Percentiles rank a stretch among this genome's conserved stretches.
Evolutionary conservation across 768 basidiomycete species (phyloP).

Genomic region (Boletus patriciae): DNA sequence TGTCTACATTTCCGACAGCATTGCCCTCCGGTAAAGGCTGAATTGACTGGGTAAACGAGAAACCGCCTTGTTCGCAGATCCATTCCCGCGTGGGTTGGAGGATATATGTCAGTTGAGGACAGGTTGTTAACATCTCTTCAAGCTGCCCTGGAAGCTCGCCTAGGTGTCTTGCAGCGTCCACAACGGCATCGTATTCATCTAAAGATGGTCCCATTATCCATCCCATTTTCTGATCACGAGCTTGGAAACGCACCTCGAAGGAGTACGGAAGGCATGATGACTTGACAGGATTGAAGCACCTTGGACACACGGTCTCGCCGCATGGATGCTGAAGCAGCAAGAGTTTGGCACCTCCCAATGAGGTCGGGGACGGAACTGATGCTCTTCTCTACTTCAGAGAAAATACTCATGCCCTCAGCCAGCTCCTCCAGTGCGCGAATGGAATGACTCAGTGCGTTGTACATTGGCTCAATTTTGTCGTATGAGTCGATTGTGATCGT

Average conservation of each 20-base stretch:
- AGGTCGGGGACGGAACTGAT: slow-evolving; percentile 21
- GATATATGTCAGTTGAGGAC: slow-evolving; percentile 30
- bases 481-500: slow-evolving; percentile 19
- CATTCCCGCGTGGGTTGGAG: slow-evolving; percentile 30
- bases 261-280: slow-evolving; percentile 32
- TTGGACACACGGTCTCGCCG: slow-evolving; percentile 31
- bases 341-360: slow-evolving; percentile 27
- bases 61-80: slow-evolving; percentile 31
- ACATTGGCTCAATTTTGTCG: slow-evolving; percentile 19
- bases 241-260: slow-evolving; percentile 35
- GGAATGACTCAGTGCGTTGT: slow-evolving; percentile 16
- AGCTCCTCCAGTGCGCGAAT: slow-evolving; percentile 40
- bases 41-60: slow-evolving; percentile 15
- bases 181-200: slow-evolving; percentile 40
- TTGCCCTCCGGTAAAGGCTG: background rate
- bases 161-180: slow-evolving; percentile 28
- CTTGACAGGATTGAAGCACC: slow-evolving; percentile 22
- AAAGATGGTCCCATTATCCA: background rate
- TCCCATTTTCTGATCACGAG: background rate
- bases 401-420: slow-evolving; percentile 33
- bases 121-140: slow-evolving; percentile 28
- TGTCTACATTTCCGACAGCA: slow-evolving; percentile 29
- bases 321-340: slow-evolving; percentile 25
- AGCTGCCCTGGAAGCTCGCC: slow-evolving; percentile 25
- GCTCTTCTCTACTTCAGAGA: slow-evolving; percentile 34